These are phyloP conservation scores for Pythium chondricola DNA, from an alignment of 352 stramenopile species.

Conservation along the genomic window DNA sequence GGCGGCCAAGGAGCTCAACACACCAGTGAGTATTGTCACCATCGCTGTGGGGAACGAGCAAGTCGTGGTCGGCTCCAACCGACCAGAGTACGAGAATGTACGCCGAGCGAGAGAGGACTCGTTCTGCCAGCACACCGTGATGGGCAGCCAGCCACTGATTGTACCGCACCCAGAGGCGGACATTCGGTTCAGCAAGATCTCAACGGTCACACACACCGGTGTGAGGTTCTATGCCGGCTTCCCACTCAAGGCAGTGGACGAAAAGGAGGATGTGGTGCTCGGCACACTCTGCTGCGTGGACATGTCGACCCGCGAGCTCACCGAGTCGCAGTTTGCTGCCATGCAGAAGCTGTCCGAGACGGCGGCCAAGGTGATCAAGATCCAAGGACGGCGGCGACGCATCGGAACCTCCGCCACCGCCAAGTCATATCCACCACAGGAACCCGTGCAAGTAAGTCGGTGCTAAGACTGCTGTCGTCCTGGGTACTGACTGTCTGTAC, in stretches of 20 bases:
- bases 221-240: conserved; percentile 74
- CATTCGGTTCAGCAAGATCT: conserved; percentile 48
- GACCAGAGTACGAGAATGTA: conserved; percentile 24
- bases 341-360: conserved; percentile 29
- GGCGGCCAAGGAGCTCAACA: conserved; percentile 50
- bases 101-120: conserved; percentile 41
- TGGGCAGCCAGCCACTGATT: conserved; percentile 53
- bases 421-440: too few relatives aligned
- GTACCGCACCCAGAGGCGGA: conserved; percentile 52
- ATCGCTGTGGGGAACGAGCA: conserved; percentile 40
- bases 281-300: conserved; percentile 46
- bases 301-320: conserved; percentile 17
- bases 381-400: conserved; percentile 11
- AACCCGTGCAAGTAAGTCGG: too few relatives aligned
- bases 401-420: too few relatives aligned
- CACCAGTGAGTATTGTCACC: conserved; percentile 50
- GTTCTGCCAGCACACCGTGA: conserved; percentile 62
- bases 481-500: too few relatives aligned
- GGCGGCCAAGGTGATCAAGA: conserved; percentile 40
- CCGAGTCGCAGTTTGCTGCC: conserved; percentile 17
- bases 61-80: conserved; percentile 41
- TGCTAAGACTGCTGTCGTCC: too few relatives aligned
- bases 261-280: conserved; percentile 24
- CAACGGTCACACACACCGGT: conserved; percentile 21
- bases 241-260: conserved; percentile 27